A percentile compares a stretch with the other conserved stretches of the same genome.
Evolutionary conservation across 1,284 basidiomycete genomes (phyloP).

Genomic region (Waitea zeae): DNA sequence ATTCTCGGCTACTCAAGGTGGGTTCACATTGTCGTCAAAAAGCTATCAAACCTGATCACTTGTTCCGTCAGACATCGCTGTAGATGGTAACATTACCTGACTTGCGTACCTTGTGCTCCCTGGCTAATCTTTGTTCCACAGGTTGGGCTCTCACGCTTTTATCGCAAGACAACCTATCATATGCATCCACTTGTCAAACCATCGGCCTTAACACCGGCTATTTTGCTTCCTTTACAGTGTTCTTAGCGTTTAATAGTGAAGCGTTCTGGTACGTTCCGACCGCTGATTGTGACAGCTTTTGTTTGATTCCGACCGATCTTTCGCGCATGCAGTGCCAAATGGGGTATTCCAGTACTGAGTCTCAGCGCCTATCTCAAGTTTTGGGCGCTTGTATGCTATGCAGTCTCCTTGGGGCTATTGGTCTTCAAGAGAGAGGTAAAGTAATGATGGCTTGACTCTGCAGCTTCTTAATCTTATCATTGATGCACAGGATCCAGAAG

Average conservation of each 20-base stretch:
- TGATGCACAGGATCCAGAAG: slow-evolving; percentile 41
- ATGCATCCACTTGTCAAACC: slow-evolving; percentile 96
- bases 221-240: slow-evolving; percentile 94
- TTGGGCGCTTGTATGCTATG: slow-evolving; percentile 69
- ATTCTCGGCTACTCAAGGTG: slow-evolving; percentile 94
- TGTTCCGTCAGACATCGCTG: slow-evolving; percentile 71
- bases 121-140: slow-evolving; percentile 13
- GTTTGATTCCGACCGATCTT: slow-evolving; percentile 28
- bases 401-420: slow-evolving; percentile 77
- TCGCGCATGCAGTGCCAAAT: slow-evolving; percentile 37
- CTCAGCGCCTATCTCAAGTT: slow-evolving; percentile 77
- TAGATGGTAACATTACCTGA: slow-evolving; percentile 49
- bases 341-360: slow-evolving; percentile 74
- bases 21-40: slow-evolving; percentile 8
- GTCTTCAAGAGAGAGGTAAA: slow-evolving; percentile 80
- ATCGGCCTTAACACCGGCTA: slow-evolving; percentile 95
- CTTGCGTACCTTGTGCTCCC: slow-evolving; percentile 1
- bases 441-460: slow-evolving; percentile 5
- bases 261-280: slow-evolving; percentile 66
- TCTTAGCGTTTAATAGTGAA: slow-evolving; percentile 91
- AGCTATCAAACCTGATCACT: slow-evolving; percentile 5
- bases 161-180: slow-evolving; percentile 89
- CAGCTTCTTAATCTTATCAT: background rate
- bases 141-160: slow-evolving; percentile 96
- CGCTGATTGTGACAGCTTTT: slow-evolving; percentile 88